These are phyloP conservation scores for Suhomyces sp. DNA, from an alignment of 805 yeast genomes.

Conservation along the genomic window DNA sequence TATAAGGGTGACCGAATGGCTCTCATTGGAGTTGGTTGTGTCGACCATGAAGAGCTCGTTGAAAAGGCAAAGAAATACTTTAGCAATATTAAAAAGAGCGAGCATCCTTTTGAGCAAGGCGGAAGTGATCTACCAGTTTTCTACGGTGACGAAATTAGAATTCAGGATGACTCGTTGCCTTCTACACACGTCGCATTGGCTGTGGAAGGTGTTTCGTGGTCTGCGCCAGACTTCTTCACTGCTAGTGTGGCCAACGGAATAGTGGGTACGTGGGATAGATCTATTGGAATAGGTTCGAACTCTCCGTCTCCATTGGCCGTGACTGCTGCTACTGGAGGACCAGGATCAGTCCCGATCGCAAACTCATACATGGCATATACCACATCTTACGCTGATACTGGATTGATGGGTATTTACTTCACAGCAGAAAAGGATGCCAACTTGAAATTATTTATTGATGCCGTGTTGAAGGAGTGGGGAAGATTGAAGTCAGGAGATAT, in stretches of 20 bases:
- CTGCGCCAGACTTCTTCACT: conserved; percentile 90
- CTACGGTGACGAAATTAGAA: conserved; percentile 80
- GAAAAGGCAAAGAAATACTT: conserved; percentile 72
- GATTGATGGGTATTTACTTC: conserved; percentile 94
- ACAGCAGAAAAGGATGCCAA: conserved; percentile 75
- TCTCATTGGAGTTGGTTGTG: conserved; percentile 94
- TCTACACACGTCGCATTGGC: conserved; percentile 90
- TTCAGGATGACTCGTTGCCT: conserved; percentile 80
- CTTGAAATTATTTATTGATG: conserved; percentile 66
- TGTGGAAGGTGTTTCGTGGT: conserved; percentile 98
- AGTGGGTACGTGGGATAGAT: conserved; percentile 96
- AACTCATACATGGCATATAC: conserved; percentile 96
- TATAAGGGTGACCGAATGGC: conserved; percentile 98
- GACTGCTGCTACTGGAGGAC: conserved; percentile 57
- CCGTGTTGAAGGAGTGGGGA: conserved; percentile 84
- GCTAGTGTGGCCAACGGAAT: conserved; percentile 96
- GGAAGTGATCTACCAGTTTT: conserved; percentile 77
- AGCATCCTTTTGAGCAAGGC: conserved; percentile 70
- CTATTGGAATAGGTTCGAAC: conserved; percentile 78
- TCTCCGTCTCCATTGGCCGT: conserved; percentile 84
- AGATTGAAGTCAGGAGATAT: conserved; percentile 77
- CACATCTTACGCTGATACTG: conserved; percentile 96
- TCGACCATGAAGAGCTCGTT: conserved; percentile 83
- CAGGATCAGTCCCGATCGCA: conserved; percentile 66
- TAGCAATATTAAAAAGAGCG: conserved; percentile 61